Percentiles rank a stretch among this genome's conserved stretches.
These are phyloP conservation scores for Ceratonia siliqua DNA, from an alignment of 306 rosid species.

Conservation along the genomic window DNA sequence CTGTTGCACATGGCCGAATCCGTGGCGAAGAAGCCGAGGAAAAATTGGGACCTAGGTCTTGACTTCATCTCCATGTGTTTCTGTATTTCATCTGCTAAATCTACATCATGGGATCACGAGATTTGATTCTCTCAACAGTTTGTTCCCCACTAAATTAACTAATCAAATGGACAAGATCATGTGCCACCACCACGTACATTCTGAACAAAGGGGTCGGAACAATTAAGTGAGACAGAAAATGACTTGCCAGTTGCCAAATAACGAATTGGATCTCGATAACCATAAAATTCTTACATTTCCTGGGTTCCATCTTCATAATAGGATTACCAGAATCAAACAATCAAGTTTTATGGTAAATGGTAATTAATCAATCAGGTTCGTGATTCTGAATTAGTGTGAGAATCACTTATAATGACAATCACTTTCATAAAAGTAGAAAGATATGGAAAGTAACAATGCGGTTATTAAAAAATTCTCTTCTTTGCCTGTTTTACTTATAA, in stretches of 20 bases:
- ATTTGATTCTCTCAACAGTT: background rate
- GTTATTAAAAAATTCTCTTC: too few relatives aligned
- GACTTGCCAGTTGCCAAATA: background rate
- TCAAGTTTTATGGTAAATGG: too few relatives aligned
- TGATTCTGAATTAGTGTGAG: too few relatives aligned
- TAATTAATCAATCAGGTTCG: too few relatives aligned
- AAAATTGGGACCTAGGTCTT: background rate
- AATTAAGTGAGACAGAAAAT: slow-evolving; percentile 6
- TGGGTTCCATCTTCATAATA: background rate
- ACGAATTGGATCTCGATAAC: background rate
- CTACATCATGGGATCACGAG: slow-evolving; percentile 45
- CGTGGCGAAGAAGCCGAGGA: slow-evolving; percentile 13
- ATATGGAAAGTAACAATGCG: too few relatives aligned
- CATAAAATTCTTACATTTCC: background rate
- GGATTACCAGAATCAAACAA: too few relatives aligned
- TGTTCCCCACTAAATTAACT: background rate
- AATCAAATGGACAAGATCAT: slow-evolving; percentile 29
- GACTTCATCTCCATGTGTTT: background rate
- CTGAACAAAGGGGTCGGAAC: slow-evolving; percentile 14
- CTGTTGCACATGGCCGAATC: background rate
- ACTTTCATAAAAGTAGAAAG: too few relatives aligned
- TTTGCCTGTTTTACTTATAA: too few relatives aligned
- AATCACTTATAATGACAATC: too few relatives aligned
- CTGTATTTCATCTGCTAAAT: slow-evolving; percentile 9
- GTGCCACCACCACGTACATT: slow-evolving; percentile 29